Conservation (phyloP, 805 yeast genomes). For the Cyberlindnera bimundalis region DNA sequence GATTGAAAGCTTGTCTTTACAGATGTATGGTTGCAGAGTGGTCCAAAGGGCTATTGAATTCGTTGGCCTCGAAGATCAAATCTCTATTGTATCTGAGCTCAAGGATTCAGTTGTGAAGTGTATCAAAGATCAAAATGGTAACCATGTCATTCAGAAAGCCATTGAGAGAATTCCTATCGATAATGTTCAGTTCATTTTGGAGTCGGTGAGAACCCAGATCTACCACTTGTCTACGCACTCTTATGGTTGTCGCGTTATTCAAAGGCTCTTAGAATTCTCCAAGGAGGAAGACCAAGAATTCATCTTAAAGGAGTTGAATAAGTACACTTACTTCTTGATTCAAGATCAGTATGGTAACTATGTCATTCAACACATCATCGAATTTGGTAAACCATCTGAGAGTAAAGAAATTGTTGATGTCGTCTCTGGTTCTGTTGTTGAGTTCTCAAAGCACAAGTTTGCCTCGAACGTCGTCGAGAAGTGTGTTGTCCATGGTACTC, state of each 20-base stretch:
- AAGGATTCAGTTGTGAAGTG: constrained; percentile 57
- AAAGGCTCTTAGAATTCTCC: constrained; percentile 82
- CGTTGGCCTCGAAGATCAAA: constrained; percentile 60
- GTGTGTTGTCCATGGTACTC: constrained; percentile 72
- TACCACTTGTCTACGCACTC: constrained; percentile 92
- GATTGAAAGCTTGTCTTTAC: constrained; percentile 72
- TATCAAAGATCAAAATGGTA: constrained; percentile 95
- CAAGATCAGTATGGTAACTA: constrained; percentile 98
- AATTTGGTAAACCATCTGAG: constrained; percentile 67
- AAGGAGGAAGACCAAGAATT: constrained; percentile 57
- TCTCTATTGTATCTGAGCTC: constrained; percentile 66
- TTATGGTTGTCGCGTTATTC: constrained; percentile 96
- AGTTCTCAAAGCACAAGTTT: constrained; percentile 91
- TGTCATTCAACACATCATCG: constrained; percentile 93
- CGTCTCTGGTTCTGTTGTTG: constrained; percentile 69
- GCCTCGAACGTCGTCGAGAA: constrained; percentile 98
- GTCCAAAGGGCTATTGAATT: constrained; percentile 90
- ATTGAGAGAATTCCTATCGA: constrained; percentile 81
- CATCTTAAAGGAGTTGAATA: constrained; percentile 69
- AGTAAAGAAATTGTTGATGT: constrained; percentile 59
- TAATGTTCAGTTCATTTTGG: constrained; percentile 66
- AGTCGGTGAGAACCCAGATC: constrained; percentile 63
- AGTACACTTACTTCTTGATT: constrained; percentile 68
- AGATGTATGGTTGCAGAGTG: constrained; percentile 98
- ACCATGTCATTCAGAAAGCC: constrained; percentile 94